Evolutionary conservation across 2,329 filamentous ascomycete genomes (phyloP).

Genomic region (Ophiostoma novo-ulmi): DNA sequence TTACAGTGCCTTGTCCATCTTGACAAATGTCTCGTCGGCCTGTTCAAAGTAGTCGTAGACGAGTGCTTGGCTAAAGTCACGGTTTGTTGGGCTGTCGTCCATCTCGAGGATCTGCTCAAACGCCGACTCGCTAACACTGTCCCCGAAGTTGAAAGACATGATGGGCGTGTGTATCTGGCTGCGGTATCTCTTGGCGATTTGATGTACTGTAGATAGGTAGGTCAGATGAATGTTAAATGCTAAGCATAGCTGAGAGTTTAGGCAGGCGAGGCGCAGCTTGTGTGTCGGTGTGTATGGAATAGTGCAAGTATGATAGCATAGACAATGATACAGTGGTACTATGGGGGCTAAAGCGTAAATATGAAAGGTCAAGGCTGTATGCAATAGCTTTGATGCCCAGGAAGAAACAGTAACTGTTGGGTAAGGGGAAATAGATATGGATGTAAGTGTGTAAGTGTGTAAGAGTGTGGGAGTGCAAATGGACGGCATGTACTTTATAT

Average conservation of each 20-base stretch:
- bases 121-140: conserved; percentile 70
- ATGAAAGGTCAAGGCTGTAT: not conserved
- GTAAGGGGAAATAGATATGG: not conserved
- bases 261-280: not conserved
- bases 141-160: conserved; percentile 59
- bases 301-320: not conserved
- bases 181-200: not conserved
- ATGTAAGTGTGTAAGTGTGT: not conserved
- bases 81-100: conserved; percentile 83
- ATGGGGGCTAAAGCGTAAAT: not conserved
- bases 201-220: not conserved
- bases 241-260: not conserved
- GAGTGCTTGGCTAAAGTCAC: conserved; percentile 83
- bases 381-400: not conserved
- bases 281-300: not conserved
- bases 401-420: not conserved
- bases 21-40: conserved; percentile 74
- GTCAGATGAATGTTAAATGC: not conserved
- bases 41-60: conserved; percentile 92
- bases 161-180: conserved; percentile 29
- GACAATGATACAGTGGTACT: not conserved
- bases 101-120: conserved; percentile 97
- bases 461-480: not conserved
- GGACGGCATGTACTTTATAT: conserved; percentile 1
- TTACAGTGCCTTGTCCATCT: conserved; percentile 82